Evolutionary conservation across 257 asterid genomes (phyloP).

Genomic region (Scutellaria baicalensis): DNA sequence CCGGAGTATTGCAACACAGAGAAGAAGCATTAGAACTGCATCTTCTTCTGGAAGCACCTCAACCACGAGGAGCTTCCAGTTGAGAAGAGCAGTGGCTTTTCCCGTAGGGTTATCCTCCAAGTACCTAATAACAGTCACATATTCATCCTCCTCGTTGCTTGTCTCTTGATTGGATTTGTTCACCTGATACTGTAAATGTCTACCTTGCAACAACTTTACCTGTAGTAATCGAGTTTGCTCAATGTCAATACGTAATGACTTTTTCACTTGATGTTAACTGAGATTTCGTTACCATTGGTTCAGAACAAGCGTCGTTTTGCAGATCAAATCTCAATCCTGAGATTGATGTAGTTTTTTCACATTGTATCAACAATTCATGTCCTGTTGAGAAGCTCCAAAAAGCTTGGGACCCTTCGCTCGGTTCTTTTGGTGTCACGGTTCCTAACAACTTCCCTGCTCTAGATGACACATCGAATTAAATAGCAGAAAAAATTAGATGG

Average conservation of each 20-base stretch:
- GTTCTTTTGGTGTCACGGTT: conserved; percentile 75
- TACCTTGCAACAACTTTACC: conserved; percentile 67
- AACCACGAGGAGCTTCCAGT: conserved; percentile 68
- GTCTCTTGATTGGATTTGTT: conserved; percentile 16
- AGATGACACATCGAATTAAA: conserved; percentile 37
- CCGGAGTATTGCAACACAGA: conserved; percentile 50
- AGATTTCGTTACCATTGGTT: conserved; percentile 33
- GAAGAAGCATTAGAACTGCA: conserved; percentile 61
- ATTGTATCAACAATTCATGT: conserved; percentile 39
- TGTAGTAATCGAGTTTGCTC: conserved; percentile 9
- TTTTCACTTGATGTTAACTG: not conserved
- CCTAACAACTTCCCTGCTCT: conserved; percentile 93
- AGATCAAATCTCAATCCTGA: conserved; percentile 41
- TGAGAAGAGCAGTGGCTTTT: conserved; percentile 80
- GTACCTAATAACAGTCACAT: conserved; percentile 55
- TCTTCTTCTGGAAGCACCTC: conserved; percentile 85
- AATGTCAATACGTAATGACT: not conserved
- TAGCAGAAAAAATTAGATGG: conserved; percentile 6
- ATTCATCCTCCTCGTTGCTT: conserved; percentile 44
- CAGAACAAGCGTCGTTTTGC: conserved; percentile 24
- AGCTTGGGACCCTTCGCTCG: conserved; percentile 65
- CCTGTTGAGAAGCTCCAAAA: conserved; percentile 77
- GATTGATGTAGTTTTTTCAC: conserved; percentile 34
- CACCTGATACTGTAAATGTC: conserved; percentile 63
- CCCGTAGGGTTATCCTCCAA: conserved; percentile 65